Conservation (phyloP, 176 grass and related monocot genomes). For the Hordeum marinum region DNA sequence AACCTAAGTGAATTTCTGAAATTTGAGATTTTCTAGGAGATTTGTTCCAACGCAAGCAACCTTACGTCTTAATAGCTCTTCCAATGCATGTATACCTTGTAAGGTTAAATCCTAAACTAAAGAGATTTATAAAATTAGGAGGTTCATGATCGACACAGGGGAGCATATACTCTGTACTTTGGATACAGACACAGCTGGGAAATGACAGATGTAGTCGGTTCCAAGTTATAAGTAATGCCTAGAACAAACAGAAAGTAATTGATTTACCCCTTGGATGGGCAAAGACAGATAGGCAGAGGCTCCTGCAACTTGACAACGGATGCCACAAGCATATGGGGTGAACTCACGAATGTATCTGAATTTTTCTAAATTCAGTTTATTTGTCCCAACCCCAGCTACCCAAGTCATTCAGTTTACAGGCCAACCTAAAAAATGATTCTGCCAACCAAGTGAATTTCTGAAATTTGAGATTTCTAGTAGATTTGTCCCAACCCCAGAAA, state of each 20-base stretch:
- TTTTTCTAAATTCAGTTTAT: background rate
- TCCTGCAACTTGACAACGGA: background rate
- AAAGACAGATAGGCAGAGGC: background rate
- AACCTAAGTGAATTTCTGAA: too few relatives aligned
- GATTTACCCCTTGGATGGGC: background rate
- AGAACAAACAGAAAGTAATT: background rate
- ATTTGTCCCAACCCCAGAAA: background rate
- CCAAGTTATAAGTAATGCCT: background rate
- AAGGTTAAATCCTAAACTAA: too few relatives aligned
- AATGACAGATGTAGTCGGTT: background rate
- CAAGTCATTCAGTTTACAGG: background rate
- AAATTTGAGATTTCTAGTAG: background rate
- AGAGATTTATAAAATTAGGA: too few relatives aligned
- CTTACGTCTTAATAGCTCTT: too few relatives aligned
- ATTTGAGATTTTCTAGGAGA: too few relatives aligned
- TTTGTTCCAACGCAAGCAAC: too few relatives aligned
- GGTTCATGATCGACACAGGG: too few relatives aligned
- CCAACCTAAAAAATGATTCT: background rate
- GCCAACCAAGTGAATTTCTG: background rate
- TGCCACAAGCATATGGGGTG: background rate
- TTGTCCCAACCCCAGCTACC: background rate
- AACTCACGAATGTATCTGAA: background rate
- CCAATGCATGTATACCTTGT: too few relatives aligned
- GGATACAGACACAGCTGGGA: background rate
- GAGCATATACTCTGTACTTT: background rate